Base-by-base conservation (phyloP, 441 rosid species). In the Croton setiger region DNA sequence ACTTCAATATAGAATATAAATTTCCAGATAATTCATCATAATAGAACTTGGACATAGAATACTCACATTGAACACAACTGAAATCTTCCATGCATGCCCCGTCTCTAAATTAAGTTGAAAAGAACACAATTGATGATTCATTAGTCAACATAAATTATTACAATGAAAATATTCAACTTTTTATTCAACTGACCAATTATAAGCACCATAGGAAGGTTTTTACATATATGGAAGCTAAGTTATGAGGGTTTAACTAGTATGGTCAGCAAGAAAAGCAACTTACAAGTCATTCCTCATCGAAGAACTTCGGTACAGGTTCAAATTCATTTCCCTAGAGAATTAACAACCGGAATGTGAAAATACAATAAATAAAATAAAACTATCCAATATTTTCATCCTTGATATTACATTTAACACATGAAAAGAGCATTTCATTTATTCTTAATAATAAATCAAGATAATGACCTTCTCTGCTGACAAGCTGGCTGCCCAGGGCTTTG, bases 281-380 rank as follows among this genome's bases (percentile, higher is more conserved):
- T 68, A 77, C 79, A 55, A 51, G 53, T 72, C 69, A 71, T 65
- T 72, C 35, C 43, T 3, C 60, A 41, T 52, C 43, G 74, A 60
- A 69, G 77, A 77, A 63, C 81, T 75, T 57, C 67, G 69, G 51
- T 66, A 77, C 72, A 77, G 66, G 64, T 80, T 77, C 27, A 80
- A 33, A 36, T 66, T 76, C 48, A 67, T 60, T 47, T 57, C 53
- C 75, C 83, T 80, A 27, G 52, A 44, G 36, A 67, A 74, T 18
- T 31, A 49, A 20, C n/a, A 36, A 48, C n/a, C n/a, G n/a, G n/a
- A n/a, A n/a, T n/a, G n/a, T n/a, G n/a, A n/a, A 64, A 37, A 17
- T 5, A 31, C 31, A 31, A 23, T 56, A 31, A 18, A 61, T 63
- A 43, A 66, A 43, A 21, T 6, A 20, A 21, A 51, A 45, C n/a